Base-by-base conservation (phyloP, 2,329 filamentous ascomycete genomes). In the Fusarium redolens region DNA sequence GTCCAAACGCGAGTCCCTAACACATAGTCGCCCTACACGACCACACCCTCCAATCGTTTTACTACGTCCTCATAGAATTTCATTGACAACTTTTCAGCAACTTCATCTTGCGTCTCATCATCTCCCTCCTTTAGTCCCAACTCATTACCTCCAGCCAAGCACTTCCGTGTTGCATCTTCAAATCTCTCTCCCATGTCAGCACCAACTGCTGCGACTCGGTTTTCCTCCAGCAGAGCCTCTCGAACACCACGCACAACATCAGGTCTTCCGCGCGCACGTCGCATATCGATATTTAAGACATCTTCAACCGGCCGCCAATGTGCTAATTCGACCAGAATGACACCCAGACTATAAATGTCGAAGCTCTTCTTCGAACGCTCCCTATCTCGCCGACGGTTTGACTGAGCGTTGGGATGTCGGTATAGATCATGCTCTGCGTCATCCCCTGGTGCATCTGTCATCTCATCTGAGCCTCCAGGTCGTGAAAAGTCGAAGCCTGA, bases 401-500 rank as follows among this genome's bases (percentile, higher is more conserved):
- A 77, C 68, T 86, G 85, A 4, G 83, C 79, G 12, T 71, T 69
- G 0, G 86, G 87, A 61, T 89, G 87, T 0, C 86, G 83, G 75
- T 89, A 89, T 10, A 89, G 74, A 59, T 88, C 85, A 57, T 85
- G 81, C 37, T 82, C 81, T 1, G 81, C 81, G 18, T 86, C 82
- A 60, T 85, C 82, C 12, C 82, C 81, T 0, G 85, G 85, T 4
- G 83, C 82, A 47, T 88, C 86, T 1, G 87, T 88, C 80, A 85
- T 81, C 68, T 88, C 87, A 54, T 87, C 85, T 11, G 82, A 81
- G 5, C 81, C 80, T 4, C 85, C 86, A 2, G 87, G 88, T 5
- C 87, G 84, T 4, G 85, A 84, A 72, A 87, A 89, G 68, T 89
- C 87, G 77, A 89, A 89, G 38, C 87, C 87, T 2, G 84, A 86